phyloP scores from a whole-genome alignment of 2,329 filamentous ascomycete genomes.

The Torrubiellomyces zombiae region DNA sequence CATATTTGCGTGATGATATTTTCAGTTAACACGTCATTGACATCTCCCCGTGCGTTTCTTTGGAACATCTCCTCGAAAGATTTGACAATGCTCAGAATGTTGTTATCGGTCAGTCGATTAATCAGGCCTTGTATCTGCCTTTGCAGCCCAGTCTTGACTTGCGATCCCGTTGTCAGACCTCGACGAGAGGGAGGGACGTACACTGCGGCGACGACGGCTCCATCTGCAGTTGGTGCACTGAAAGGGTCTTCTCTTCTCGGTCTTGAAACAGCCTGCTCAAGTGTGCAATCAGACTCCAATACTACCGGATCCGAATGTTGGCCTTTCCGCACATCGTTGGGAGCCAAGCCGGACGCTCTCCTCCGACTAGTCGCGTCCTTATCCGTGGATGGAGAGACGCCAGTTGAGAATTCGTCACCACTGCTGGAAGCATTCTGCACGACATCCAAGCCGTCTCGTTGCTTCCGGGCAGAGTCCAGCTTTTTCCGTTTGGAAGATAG shows the following conservation, averaged over 20 bases:
- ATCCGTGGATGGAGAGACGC: no score
- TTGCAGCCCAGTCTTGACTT: conserved; percentile 51
- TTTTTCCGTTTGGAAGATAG: conserved; percentile 34
- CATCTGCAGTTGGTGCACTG: conserved; percentile 49
- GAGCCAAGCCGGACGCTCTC: no score
- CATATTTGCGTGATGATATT: conserved; percentile 64
- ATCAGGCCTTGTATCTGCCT: conserved; percentile 76
- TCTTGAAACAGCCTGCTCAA: conserved; percentile 20
- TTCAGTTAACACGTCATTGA: conserved; percentile 66
- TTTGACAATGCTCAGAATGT: conserved; percentile 66
- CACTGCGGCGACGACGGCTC: conserved; percentile 40
- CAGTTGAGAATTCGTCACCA: no score
- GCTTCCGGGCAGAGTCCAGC: conserved; percentile 8
- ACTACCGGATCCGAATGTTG: no score
- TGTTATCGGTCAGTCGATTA: conserved; percentile 85
- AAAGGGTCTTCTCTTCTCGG: conserved; percentile 72
- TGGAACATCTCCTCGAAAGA: conserved; percentile 75
- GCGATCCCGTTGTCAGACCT: conserved; percentile 45
- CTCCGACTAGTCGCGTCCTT: no score
- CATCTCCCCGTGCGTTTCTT: conserved; percentile 70
- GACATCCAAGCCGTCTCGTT: no score
- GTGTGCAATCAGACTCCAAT: conserved; percentile 5
- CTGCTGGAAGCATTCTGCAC: no score
- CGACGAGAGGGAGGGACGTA: conserved; percentile 82
- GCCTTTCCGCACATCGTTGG: background rate